Evolutionary conservation across 2,329 filamentous ascomycete genomes (phyloP), one percentile per base, ranked within the genome.

Genomic region (Phoma herbarum): DNA sequence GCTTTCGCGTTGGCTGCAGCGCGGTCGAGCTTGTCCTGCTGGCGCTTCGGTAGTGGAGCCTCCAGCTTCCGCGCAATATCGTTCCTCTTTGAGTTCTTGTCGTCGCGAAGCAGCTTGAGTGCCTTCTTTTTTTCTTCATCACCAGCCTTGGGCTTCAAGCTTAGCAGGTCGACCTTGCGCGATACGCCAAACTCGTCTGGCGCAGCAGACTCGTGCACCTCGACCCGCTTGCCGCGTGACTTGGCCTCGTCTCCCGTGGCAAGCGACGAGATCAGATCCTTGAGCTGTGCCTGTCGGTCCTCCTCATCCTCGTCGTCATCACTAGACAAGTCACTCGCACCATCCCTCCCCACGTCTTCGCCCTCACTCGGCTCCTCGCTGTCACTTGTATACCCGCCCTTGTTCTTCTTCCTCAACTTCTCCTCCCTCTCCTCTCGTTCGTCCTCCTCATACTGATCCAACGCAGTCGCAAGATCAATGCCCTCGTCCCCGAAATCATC

Each of bases 1-100:
- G 92, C 93, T 81, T 97, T 93, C 33, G 93, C 88, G 68, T 93
- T 96, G 2, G 95, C 95, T 23, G 88, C 92, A 51, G 83, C 82
- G 50, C 95, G 91, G 70, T 96, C 90, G 16, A 97, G 79, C 48
- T 88, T 88, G 73, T 93, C 93, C 76, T 98, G 94, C 68, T 96
- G 90, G 60, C 93, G 86, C 74, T 91, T 93, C 1, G 92, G 87
- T 5, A 97, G 83, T 14, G 94, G 93, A 2, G 93, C 90, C 28
- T 90, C 88, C 4, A 98, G 84, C 77, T 92, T 96, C 52, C 88
- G 86, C 25, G 84, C 81, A 33, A 86, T 80, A 16, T 85, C 84
- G 52, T 68, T 82, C 59, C 80, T 77, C 61, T 82, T 87, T 64
- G 81, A 87, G 81, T 77, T 78, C 65, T 86, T 87, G 64, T 89